Base-by-base conservation (phyloP, 257 asterid species). In the Gynochthodes officinalis region DNA sequence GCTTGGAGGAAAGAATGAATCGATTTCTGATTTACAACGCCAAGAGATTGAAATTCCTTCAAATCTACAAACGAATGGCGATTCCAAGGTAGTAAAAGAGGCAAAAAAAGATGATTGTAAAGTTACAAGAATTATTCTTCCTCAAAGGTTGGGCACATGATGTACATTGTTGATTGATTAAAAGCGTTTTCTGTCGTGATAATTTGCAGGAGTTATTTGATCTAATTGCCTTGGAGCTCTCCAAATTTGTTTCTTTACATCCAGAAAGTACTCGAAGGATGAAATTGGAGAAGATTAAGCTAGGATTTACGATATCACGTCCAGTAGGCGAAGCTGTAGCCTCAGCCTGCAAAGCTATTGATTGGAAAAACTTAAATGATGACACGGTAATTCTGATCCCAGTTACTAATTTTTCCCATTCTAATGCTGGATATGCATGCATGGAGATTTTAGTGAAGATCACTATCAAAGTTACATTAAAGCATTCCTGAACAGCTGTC, bases 261-360 rank as follows among this genome's bases (percentile, higher is more conserved):
- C 65, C 73, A 33, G 86, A 75, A 42, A 59, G 64, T 21, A 77
- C 79, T 28, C 75, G 59, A 1, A 67, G 76, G 35, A 30, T 21
- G 8, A 52, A 25, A 68, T 50, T 70, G 43, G 73, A 65, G 73
- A 85, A 82, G 6, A 57, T 78, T 71, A 85, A 73, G 69, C 75
- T 89, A 72, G 97, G 96, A 60, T 89, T 89, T 61, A 85, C 94
- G 0, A 75, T 91, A 9, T 87, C 94, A 52, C 46, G 64, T 75
- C 89, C 96, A 1, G 80, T 77, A 13, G 88, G 79, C 15, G 78
- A 91, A 75, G 77, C 64, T 65, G 81, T 83, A 30, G 70, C 78
- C 53, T 74, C 86, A 65, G 76, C 80, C 25, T 83, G 69, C 73
- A 77, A 81, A 28, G 83, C 84, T 71, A 64, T 57, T 54, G 84